Percentiles rank a stretch among this genome's conserved stretches.
Evolutionary conservation across 2,329 filamentous ascomycete species (phyloP).

Genomic region (Ceratocystis colombiana): DNA sequence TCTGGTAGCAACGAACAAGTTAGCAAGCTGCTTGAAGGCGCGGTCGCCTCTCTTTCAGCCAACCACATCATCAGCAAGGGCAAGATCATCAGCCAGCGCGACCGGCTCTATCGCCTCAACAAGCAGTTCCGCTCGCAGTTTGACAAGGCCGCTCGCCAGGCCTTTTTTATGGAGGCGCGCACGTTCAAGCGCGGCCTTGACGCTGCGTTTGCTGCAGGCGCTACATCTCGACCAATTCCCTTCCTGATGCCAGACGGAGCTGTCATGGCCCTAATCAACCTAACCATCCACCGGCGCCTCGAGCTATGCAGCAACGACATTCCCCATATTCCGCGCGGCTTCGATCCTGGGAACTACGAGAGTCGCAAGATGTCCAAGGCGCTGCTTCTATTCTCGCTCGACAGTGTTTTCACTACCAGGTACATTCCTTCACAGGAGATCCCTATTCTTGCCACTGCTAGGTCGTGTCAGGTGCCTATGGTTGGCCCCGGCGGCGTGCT

Average conservation of each 20-base stretch:
- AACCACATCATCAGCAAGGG: slow-evolving; percentile 49
- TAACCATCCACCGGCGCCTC: slow-evolving; percentile 51
- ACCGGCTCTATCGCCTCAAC: slow-evolving; percentile 53
- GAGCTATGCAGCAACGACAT: slow-evolving; percentile 45
- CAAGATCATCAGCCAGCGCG: slow-evolving; percentile 48
- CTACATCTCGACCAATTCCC: slow-evolving; percentile 34
- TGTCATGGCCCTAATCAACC: slow-evolving; percentile 56
- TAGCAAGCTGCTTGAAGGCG: slow-evolving; percentile 40
- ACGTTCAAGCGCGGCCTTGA: slow-evolving; percentile 42
- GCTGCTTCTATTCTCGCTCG: slow-evolving; percentile 54
- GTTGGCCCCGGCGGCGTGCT: slow-evolving; percentile 41
- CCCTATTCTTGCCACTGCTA: slow-evolving; percentile 34
- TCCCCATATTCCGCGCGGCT: slow-evolving; percentile 56
- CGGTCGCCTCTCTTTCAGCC: slow-evolving; percentile 40
- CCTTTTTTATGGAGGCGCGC: slow-evolving; percentile 49
- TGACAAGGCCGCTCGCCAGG: slow-evolving; percentile 44
- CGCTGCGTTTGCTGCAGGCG: slow-evolving; percentile 32
- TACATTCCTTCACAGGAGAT: slow-evolving; percentile 50
- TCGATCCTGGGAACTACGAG: slow-evolving; percentile 61
- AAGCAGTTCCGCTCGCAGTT: slow-evolving; percentile 49
- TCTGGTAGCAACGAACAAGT: slow-evolving; percentile 34
- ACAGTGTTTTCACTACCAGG: slow-evolving; percentile 50
- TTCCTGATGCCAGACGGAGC: slow-evolving; percentile 53
- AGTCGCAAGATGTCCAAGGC: slow-evolving; percentile 57
- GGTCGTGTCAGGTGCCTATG: slow-evolving; percentile 36